A percentile compares a stretch with the other conserved stretches of the same genome.
Evolutionary conservation across 139 green algal species (phyloP).

Genomic region (Chlamydomonas sp.): DNA sequence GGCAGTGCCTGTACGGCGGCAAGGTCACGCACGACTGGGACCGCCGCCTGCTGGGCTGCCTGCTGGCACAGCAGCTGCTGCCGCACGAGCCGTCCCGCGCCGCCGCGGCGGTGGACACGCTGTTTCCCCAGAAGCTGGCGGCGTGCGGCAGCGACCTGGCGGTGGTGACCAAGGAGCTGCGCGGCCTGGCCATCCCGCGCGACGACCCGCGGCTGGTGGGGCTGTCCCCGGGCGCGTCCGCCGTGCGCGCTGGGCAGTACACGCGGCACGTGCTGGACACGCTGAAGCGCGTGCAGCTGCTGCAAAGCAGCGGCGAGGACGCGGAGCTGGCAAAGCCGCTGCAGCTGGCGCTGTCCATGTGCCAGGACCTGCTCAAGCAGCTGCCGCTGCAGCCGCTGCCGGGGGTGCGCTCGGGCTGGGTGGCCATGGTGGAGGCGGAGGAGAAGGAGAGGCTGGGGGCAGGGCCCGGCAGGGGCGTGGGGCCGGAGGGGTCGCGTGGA

Average conservation of each 20-base stretch:
- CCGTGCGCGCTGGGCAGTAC: constrained; percentile 31
- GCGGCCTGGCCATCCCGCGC: constrained; percentile 4
- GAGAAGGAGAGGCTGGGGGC: background rate
- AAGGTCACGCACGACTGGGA: constrained; percentile 61
- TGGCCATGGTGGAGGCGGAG: constrained; percentile 14
- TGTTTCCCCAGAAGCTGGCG: constrained; percentile 1
- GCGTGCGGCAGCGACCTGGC: constrained; percentile 3
- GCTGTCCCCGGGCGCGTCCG: constrained; percentile 33
- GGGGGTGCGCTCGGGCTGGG: constrained; percentile 26
- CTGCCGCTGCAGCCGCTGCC: constrained; percentile 44
- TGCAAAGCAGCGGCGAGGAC: constrained; percentile 8
- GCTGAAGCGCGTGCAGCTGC: constrained; percentile 51
- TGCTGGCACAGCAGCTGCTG: constrained; percentile 52
- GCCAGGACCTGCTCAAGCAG: constrained; percentile 48
- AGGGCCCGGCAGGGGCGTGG: background rate
- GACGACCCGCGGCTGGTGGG: constrained; percentile 47
- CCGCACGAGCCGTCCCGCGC: background rate
- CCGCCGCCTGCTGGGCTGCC: constrained; percentile 43
- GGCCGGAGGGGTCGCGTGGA: background rate
- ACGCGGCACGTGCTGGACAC: constrained; percentile 46
- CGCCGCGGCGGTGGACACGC: constrained; percentile 16
- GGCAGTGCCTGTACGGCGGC: constrained; percentile 60
- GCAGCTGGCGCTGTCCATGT: constrained; percentile 40
- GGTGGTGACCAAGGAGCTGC: constrained; percentile 18
- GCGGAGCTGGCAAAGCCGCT: constrained; percentile 36